phyloP scores from a whole-genome alignment of 495 filamentous ascomycete species.

The Bombardia bombarda region DNA sequence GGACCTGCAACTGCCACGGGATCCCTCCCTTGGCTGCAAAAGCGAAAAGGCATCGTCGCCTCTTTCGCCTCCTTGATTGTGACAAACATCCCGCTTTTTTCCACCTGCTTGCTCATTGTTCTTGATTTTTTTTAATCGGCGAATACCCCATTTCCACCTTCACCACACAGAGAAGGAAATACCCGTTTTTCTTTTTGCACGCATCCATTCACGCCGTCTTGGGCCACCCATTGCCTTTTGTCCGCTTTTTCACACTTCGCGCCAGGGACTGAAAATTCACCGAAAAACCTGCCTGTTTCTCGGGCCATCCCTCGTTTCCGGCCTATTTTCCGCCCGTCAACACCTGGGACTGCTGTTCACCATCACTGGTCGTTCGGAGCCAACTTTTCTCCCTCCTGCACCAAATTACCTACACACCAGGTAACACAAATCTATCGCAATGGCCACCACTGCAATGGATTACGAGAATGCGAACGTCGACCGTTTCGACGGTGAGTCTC shows the following conservation, averaged over 20 bases:
- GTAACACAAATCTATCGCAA: constrained; percentile 18
- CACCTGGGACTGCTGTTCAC: neutral
- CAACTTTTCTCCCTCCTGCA: neutral
- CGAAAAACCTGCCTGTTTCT: neutral
- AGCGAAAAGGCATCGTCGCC: neutral
- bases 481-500: constrained; percentile 72
- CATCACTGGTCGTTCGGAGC: neutral
- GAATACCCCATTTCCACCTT: constrained; percentile 4
- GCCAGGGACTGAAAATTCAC: neutral
- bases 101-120: constrained; percentile 3
- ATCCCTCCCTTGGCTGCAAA: neutral
- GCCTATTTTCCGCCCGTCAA: neutral
- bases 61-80: neutral
- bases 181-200: neutral
- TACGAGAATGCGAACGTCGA: constrained; percentile 77
- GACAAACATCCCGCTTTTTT: neutral
- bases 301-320: neutral
- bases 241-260: neutral
- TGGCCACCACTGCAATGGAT: constrained; percentile 60
- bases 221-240: neutral
- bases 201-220: neutral
- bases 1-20: no score
- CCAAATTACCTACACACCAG: neutral
- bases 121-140: constrained; percentile 1
- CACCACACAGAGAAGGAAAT: neutral